These are phyloP conservation scores for Trichoderma koningii DNA, from an alignment of 2,329 filamentous ascomycete species.

Conservation along the genomic window DNA sequence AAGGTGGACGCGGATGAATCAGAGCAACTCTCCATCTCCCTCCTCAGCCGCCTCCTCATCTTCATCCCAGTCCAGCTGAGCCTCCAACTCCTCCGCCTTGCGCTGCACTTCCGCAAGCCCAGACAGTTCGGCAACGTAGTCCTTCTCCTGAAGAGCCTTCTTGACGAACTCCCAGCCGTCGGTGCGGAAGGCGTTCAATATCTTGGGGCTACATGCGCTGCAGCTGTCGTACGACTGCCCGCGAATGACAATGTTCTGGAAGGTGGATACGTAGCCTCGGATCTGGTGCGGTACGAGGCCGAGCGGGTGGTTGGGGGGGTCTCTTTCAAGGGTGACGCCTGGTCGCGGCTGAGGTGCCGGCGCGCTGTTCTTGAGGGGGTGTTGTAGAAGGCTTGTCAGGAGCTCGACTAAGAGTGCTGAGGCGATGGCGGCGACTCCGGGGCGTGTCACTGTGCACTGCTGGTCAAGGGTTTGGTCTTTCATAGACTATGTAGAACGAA, in stretches of 20 bases:
- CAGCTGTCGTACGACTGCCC: constrained; percentile 79
- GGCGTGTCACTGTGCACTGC: constrained; percentile 95
- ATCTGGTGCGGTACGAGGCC: constrained; percentile 79
- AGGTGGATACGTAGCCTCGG: constrained; percentile 73
- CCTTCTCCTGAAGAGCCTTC: constrained; percentile 70
- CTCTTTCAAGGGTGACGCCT: constrained; percentile 52
- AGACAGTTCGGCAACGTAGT: constrained; percentile 76
- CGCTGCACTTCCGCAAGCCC: constrained; percentile 73
- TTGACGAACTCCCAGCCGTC: constrained; percentile 78
- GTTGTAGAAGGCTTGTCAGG: constrained; percentile 83
- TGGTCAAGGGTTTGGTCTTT: constrained; percentile 96
- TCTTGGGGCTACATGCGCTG: constrained; percentile 73
- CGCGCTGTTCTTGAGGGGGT: constrained; percentile 69
- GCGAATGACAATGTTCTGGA: constrained; percentile 71
- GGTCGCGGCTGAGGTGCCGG: constrained; percentile 54
- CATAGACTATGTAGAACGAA: constrained; percentile 64
- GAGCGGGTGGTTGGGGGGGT: constrained; percentile 61
- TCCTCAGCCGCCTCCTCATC: constrained; percentile 52
- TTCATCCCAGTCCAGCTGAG: constrained; percentile 62
- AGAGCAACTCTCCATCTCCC: constrained; percentile 58
- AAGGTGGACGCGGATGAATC: background rate
- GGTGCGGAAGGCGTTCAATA: constrained; percentile 66
- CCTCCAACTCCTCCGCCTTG: constrained; percentile 54
- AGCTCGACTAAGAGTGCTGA: constrained; percentile 90
- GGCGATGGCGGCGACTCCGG: constrained; percentile 88